A percentile compares a stretch with the other conserved stretches of the same genome.
These are phyloP conservation scores for Adansonia madagascariensis DNA, from an alignment of 441 rosid genomes.

Conservation along the genomic window DNA sequence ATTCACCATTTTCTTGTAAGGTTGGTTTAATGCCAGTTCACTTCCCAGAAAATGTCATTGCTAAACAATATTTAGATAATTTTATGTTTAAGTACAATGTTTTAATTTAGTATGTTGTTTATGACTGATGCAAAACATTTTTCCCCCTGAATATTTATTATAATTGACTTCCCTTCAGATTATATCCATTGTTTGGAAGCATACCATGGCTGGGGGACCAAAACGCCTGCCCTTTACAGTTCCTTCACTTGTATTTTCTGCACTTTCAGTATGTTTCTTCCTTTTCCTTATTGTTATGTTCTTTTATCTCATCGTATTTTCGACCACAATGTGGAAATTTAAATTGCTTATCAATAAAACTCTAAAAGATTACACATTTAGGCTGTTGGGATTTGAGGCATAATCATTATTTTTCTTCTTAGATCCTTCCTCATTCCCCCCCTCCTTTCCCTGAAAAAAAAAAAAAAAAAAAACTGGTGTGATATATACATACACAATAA, in stretches of 20 bases:
- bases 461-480: neutral
- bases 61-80: neutral
- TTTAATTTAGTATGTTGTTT: slow-evolving; percentile 28
- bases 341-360: neutral
- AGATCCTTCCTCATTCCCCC: neutral
- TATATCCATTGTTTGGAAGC: slow-evolving; percentile 58
- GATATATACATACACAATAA: neutral
- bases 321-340: neutral
- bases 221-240: slow-evolving; percentile 59
- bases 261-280: slow-evolving; percentile 53
- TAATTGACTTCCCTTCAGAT: slow-evolving; percentile 47
- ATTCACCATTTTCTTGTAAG: slow-evolving; percentile 8
- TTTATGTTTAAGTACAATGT: slow-evolving; percentile 12
- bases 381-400: neutral
- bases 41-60: neutral
- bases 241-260: slow-evolving; percentile 62
- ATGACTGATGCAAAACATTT: neutral
- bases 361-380: neutral
- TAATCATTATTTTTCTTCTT: slow-evolving; percentile 4
- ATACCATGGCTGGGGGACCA: slow-evolving; percentile 61
- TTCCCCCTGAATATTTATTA: slow-evolving; percentile 9
- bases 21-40: slow-evolving; percentile 7
- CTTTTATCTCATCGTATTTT: neutral
- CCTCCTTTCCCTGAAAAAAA: neutral
- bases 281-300: slow-evolving; percentile 23